A percentile compares a stretch with the other conserved stretches of the same genome.
These are phyloP conservation scores for Eimeria falciformis DNA, from an alignment of 169 alveolate genomes.

Conservation along the genomic window DNA sequence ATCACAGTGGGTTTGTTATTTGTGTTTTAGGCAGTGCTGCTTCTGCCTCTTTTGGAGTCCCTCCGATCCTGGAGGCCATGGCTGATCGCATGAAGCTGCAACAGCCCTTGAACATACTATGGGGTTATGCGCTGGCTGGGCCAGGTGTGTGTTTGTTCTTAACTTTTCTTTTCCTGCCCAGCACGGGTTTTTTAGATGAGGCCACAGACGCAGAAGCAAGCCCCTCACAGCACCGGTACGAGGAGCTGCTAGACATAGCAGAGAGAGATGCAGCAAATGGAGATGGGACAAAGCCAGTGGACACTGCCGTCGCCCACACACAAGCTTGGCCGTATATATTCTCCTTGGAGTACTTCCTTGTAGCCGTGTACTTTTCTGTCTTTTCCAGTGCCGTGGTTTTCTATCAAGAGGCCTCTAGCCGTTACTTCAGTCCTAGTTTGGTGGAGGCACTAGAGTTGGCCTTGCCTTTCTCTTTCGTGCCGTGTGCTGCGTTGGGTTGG, in stretches of 20 bases:
- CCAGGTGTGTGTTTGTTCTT: conserved; percentile 23
- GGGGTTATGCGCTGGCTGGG: conserved; percentile 4
- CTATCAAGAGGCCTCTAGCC: conserved; percentile 49
- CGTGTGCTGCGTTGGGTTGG: conserved; percentile 31
- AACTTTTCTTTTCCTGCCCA: conserved; percentile 35
- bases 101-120: not conserved
- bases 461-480: conserved; percentile 19
- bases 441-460: not conserved
- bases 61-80: conserved; percentile 2
- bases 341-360: conserved; percentile 3
- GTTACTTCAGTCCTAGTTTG: not conserved
- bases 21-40: conserved; percentile 59
- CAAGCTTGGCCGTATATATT: conserved; percentile 17
- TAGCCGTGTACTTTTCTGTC: conserved; percentile 20
- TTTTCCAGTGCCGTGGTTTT: conserved; percentile 35
- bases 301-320: not conserved
- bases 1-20: conserved; percentile 38
- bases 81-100: not conserved
- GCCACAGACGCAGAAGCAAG: not conserved
- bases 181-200: not conserved
- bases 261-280: not conserved
- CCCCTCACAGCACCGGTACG: not conserved
- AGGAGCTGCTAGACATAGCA: not conserved
- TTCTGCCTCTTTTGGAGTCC: conserved; percentile 71
- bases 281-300: not conserved